A percentile compares a stretch with the other conserved stretches of the same genome.
These are phyloP conservation scores for Schoenoplectus tabernaemontani DNA, from an alignment of 202 grass and related monocot species.

Conservation along the genomic window DNA sequence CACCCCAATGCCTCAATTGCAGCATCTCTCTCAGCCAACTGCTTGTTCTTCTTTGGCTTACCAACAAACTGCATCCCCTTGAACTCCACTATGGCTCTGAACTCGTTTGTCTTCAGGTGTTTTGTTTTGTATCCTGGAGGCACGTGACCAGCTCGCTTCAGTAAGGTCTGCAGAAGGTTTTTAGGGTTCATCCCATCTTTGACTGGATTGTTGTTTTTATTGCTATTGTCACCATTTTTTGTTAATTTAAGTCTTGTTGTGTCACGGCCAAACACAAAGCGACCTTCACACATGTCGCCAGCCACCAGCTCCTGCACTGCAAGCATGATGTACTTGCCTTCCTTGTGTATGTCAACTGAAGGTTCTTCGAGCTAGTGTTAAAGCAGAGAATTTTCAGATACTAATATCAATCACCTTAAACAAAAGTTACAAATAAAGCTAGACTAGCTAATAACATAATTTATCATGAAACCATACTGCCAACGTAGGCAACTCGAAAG, in stretches of 20 bases:
- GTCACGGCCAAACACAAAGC: constrained; percentile 79
- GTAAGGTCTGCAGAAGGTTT: constrained; percentile 74
- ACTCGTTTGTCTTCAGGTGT: constrained; percentile 94
- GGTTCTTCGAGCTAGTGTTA: constrained; percentile 75
- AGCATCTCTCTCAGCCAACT: constrained; percentile 79
- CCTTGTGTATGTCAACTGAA: constrained; percentile 76
- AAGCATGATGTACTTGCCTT: constrained; percentile 79
- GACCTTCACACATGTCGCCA: constrained; percentile 85
- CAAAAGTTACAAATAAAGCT: not conserved
- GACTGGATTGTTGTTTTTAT: constrained; percentile 44
- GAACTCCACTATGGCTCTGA: constrained; percentile 87
- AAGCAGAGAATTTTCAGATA: constrained; percentile 8
- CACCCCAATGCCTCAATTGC: constrained; percentile 82
- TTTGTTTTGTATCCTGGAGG: constrained; percentile 94
- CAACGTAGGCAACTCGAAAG: not conserved
- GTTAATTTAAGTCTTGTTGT: constrained; percentile 33
- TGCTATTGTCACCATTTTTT: constrained; percentile 13
- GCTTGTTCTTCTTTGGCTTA: constrained; percentile 92
- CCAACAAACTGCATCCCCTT: constrained; percentile 96
- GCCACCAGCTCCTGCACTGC: constrained; percentile 75
- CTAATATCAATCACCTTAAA: not conserved
- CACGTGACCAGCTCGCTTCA: constrained; percentile 81
- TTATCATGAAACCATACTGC: not conserved
- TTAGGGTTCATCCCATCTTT: constrained; percentile 78
- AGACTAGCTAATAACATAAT: not conserved